Evolutionary conservation across 2,329 filamentous ascomycete species (phyloP).

Genomic region (Xylariaceae sp.): DNA sequence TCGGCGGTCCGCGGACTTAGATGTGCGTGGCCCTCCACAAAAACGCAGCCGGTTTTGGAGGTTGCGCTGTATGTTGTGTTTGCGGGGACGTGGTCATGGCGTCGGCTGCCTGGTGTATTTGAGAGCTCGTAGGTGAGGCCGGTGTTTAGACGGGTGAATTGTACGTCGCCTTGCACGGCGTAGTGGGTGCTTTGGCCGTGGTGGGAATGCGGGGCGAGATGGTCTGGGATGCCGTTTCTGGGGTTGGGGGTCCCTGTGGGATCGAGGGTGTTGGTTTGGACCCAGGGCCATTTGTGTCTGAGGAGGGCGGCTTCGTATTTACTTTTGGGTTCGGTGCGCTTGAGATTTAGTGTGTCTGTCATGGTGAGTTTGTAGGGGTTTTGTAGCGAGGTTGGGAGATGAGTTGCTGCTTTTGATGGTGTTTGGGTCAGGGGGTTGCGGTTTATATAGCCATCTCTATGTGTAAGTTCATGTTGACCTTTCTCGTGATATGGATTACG

Average conservation of each 20-base stretch:
- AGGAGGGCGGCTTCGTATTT: neutral
- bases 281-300: constrained; percentile 3
- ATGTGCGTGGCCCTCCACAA: constrained; percentile 17
- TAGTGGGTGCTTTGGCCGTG: constrained; percentile 14
- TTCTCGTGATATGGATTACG: neutral
- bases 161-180: constrained; percentile 12
- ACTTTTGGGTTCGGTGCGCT: neutral
- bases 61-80: constrained; percentile 7
- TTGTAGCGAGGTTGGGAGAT: neutral
- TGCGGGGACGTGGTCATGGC: constrained; percentile 1
- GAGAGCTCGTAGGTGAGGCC: constrained; percentile 1
- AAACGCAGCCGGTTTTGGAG: constrained; percentile 5
- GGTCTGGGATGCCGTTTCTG: neutral
- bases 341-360: constrained; percentile 1
- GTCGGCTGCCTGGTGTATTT: neutral
- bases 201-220: constrained; percentile 11
- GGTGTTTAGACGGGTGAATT: neutral
- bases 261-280: constrained; percentile 9
- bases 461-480: neutral
- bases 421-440: neutral
- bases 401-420: neutral
- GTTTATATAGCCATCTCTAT: neutral
- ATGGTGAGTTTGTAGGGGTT: neutral
- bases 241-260: neutral
- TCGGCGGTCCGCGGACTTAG: constrained; percentile 19